Conservation (phyloP, 257 asterid species). For the Asclepias syriaca region DNA sequence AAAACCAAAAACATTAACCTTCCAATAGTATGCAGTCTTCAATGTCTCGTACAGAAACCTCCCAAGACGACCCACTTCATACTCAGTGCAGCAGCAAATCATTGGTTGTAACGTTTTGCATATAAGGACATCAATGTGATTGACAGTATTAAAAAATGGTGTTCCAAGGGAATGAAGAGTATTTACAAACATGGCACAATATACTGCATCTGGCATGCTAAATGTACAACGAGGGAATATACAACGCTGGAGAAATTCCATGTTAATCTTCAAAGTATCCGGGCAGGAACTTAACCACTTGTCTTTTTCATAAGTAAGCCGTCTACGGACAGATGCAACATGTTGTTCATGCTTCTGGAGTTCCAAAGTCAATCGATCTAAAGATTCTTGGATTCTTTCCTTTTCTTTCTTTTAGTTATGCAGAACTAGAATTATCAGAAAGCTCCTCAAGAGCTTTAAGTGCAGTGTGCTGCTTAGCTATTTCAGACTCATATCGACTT, state of each 20-base stretch:
- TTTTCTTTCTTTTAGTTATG: conserved; percentile 94
- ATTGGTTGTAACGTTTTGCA: conserved; percentile 98
- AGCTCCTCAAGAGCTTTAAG: conserved; percentile 95
- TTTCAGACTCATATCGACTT: conserved; percentile 85
- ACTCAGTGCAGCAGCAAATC: conserved; percentile 99
- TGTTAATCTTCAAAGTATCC: conserved; percentile 90
- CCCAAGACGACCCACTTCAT: conserved; percentile 97
- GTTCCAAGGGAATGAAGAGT: conserved; percentile 99
- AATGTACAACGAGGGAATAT: conserved; percentile 96
- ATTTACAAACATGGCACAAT: conserved; percentile 89
- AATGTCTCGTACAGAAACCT: conserved; percentile 87
- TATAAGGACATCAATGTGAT: conserved; percentile 94
- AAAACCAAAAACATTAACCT: conserved; percentile 40
- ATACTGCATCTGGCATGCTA: conserved; percentile 99
- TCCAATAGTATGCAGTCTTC: conserved; percentile 95
- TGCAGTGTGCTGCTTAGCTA: conserved; percentile 79
- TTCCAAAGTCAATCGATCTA: conserved; percentile 75
- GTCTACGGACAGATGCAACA: conserved; percentile 84
- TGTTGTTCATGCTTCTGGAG: conserved; percentile 96
- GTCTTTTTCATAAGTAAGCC: conserved; percentile 89
- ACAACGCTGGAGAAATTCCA: conserved; percentile 99
- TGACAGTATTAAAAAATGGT: conserved; percentile 96
- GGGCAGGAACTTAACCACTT: conserved; percentile 99
- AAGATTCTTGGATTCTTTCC: conserved; percentile 97
- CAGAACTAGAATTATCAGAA: conserved; percentile 96